These are phyloP conservation scores for Arxiozyma bovina DNA, from an alignment of 1,139 yeast genomes.

Conservation along the genomic window DNA sequence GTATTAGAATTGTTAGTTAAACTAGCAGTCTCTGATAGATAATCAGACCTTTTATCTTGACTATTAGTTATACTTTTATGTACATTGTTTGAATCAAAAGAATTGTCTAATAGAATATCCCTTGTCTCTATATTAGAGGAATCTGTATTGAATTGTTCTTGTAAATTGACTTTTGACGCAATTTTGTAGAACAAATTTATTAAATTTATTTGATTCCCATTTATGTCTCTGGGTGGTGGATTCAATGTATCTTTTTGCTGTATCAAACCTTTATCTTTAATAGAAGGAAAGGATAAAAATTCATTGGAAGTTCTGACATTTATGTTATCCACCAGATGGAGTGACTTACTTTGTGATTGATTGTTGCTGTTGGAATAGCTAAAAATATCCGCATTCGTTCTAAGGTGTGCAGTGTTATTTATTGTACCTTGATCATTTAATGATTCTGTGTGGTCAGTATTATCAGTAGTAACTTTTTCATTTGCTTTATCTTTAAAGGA, in stretches of 20 bases:
- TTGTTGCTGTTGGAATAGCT: not conserved
- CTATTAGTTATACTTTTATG: not conserved
- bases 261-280: not conserved
- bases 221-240: not conserved
- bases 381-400: not conserved
- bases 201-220: constrained; percentile 1
- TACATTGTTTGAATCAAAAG: not conserved
- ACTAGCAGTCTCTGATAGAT: not conserved
- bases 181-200: constrained; percentile 4
- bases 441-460: not conserved
- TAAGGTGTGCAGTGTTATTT: no score
- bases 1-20: constrained; percentile 6
- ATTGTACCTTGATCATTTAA: not conserved
- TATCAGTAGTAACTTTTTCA: not conserved
- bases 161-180: constrained; percentile 1
- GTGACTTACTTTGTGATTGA: not conserved
- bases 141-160: not conserved
- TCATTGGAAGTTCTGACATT: not conserved
- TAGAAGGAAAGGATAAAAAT: not conserved
- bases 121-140: not conserved
- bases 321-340: not conserved
- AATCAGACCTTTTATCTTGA: constrained; percentile 4
- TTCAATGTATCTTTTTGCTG: not conserved
- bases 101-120: not conserved
- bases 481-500: not conserved